Conservation (phyloP, 2,329 filamentous ascomycete genomes). For the Sordariomycetes sp. region DNA sequence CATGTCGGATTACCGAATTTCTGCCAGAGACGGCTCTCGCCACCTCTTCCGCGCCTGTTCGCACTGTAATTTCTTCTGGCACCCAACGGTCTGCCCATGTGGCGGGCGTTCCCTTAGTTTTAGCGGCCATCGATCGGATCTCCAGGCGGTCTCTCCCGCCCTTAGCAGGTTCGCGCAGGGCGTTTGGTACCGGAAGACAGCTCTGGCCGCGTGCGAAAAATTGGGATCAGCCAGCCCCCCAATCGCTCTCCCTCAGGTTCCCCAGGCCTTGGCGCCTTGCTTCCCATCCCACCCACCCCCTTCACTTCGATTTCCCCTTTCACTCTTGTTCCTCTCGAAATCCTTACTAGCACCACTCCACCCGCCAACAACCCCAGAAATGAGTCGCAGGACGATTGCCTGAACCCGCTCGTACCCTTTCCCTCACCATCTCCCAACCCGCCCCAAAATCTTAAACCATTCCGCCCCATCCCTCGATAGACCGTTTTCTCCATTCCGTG, state of each 20-base stretch:
- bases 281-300: constrained; percentile 8
- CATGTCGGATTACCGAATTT: not conserved
- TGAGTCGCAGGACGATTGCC: constrained; percentile 1
- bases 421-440: constrained; percentile 5
- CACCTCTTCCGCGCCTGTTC: not conserved
- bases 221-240: constrained; percentile 13
- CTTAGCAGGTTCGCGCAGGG: not conserved
- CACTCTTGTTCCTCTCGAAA: constrained; percentile 4
- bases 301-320: constrained; percentile 6
- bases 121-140: not conserved
- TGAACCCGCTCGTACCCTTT: constrained; percentile 6
- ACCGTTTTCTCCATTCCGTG: constrained; percentile 2
- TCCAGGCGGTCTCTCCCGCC: not conserved
- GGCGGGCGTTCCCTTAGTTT: not conserved
- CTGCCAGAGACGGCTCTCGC: not conserved
- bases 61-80: not conserved
- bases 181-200: not conserved
- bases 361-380: constrained; percentile 2
- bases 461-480: constrained; percentile 3
- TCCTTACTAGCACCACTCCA: constrained; percentile 2
- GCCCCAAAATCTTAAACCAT: constrained; percentile 1
- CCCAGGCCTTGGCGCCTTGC: not conserved
- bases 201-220: not conserved
- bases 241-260: constrained; percentile 9
- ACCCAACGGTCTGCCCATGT: not conserved